These are phyloP conservation scores for Termitomyces titanicus DNA, from an alignment of 768 basidiomycete genomes.

Conservation along the genomic window DNA sequence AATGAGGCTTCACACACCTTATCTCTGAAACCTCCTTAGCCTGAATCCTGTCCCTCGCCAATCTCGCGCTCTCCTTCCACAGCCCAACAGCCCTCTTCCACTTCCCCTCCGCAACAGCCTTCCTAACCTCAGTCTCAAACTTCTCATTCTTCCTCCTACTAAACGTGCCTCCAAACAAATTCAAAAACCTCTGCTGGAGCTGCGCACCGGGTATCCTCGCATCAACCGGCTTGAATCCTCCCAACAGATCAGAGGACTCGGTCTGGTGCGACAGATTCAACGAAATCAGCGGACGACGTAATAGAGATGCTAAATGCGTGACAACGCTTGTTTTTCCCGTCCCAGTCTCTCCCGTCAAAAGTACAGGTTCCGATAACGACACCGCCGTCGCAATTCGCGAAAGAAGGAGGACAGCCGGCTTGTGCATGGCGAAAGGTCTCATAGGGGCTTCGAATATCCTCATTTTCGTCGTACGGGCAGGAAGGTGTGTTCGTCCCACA, in stretches of 20 bases:
- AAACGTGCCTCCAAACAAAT: constrained; percentile 82
- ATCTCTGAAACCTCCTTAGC: constrained; percentile 24
- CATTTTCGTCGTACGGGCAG: constrained; percentile 36
- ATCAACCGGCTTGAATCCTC: constrained; percentile 96
- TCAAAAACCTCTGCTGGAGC: constrained; percentile 71
- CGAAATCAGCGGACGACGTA: constrained; percentile 74
- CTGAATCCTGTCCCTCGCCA: constrained; percentile 65
- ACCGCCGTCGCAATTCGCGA: constrained; percentile 77
- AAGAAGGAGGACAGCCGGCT: constrained; percentile 75
- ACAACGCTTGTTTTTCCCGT: constrained; percentile 96
- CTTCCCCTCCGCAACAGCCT: constrained; percentile 75
- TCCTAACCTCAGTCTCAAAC: constrained; percentile 78
- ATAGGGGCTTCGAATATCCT: constrained; percentile 28
- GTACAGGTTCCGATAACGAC: constrained; percentile 72
- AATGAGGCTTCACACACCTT: constrained; percentile 18
- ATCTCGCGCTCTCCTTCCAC: constrained; percentile 74
- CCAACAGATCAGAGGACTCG: constrained; percentile 89
- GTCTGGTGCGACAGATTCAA: constrained; percentile 96
- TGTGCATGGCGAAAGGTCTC: constrained; percentile 85
- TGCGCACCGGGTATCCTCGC: constrained; percentile 70
- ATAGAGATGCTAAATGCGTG: constrained; percentile 78
- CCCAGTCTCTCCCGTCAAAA: constrained; percentile 97
- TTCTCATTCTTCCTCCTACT: constrained; percentile 87
- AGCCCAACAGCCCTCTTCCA: constrained; percentile 83
- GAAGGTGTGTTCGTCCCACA: constrained; percentile 61